Evolutionary conservation across 2,329 filamentous ascomycete species (phyloP), one percentile per base, ranked within the genome.

Genomic region (Colletotrichum sp.): DNA sequence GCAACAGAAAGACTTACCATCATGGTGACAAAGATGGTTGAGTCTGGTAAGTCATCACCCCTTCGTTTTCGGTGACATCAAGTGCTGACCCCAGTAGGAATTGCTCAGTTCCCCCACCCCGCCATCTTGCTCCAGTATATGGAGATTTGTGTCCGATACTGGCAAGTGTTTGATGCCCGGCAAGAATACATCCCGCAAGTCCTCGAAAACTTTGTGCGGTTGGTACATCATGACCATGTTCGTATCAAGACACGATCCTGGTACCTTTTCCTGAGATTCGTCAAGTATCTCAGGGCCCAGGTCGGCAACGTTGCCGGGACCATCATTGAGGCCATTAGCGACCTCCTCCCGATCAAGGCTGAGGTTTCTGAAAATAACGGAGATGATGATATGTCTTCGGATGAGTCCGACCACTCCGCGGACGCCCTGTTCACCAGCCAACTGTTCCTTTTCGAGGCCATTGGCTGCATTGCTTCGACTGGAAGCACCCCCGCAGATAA

Each of bases 101-200:
- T 98, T 79, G 93, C 95, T 75, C 94, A 90, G 59, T 98, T 96
- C 84, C 92, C 93, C 18, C 97, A 99, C 83, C 96, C 97, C 2
- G 95, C 96, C 18, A 96, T 98, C 68, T 92, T 98, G 78, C 89
- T 99, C 26, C 96, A 98, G 85, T 99, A 98, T 82, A 98, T 99
- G 96, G 97, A 99, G 84, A 98, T 98, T 44, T 98, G 96, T 84
- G 96, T 98, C 71, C 93, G 97, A 67, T 99, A 99, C 85, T 95
- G 94, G 83, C 92, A 93, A 32, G 98, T 98, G 84, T 99, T 99
- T 83, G 96, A 99, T 82, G 92, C 92, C 72, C 95, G 98, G 81
- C 90, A 93, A 34, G 89, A 93, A 26, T 93, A 95, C 77, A 98
- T 99, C 66, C 95, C 95, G 3, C 94, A 93, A 78, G 95, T 97